A percentile compares a stretch with the other conserved stretches of the same genome.
phyloP scores from a whole-genome alignment of 2,329 filamentous ascomycete genomes.

The Ophiostoma montium region DNA sequence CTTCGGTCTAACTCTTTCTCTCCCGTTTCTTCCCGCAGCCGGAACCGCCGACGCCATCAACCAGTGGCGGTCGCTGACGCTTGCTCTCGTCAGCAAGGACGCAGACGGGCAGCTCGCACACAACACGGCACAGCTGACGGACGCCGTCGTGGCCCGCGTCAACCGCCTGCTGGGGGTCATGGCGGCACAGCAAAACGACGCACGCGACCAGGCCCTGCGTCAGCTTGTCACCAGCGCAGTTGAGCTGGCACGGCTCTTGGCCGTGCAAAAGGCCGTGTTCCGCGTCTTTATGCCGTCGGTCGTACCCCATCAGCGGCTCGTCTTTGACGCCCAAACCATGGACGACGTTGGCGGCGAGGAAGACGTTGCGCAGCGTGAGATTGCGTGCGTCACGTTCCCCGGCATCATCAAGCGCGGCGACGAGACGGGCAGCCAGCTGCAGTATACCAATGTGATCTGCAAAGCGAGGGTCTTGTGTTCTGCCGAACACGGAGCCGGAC shows the following conservation, averaged over 20 bases:
- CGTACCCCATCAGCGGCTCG: slow-evolving; percentile 35
- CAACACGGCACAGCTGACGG: slow-evolving; percentile 29
- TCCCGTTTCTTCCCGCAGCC: neutral
- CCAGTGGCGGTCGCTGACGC: slow-evolving; percentile 52
- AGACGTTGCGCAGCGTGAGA: slow-evolving; percentile 31
- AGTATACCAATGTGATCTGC: slow-evolving; percentile 48
- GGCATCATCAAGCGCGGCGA: slow-evolving; percentile 51
- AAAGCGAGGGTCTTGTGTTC: slow-evolving; percentile 52
- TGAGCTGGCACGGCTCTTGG: slow-evolving; percentile 40
- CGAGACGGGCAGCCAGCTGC: slow-evolving; percentile 45
- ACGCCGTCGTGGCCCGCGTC: slow-evolving; percentile 30
- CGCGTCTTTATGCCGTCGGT: slow-evolving; percentile 40
- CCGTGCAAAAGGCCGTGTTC: slow-evolving; percentile 45
- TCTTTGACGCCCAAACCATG: slow-evolving; percentile 47
- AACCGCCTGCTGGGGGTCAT: slow-evolving; percentile 31
- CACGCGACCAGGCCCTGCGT: slow-evolving; percentile 38
- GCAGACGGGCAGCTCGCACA: slow-evolving; percentile 30
- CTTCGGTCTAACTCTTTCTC: neutral
- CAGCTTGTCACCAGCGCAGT: slow-evolving; percentile 38
- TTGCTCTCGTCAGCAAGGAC: slow-evolving; percentile 43
- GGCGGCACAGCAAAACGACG: slow-evolving; percentile 6
- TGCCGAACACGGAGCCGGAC: slow-evolving; percentile 23
- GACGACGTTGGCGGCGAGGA: slow-evolving; percentile 48
- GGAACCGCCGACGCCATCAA: slow-evolving; percentile 30
- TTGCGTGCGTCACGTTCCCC: slow-evolving; percentile 50